phyloP scores from a whole-genome alignment of 2,329 filamentous ascomycete genomes.

The Juglanconis sp. region DNA sequence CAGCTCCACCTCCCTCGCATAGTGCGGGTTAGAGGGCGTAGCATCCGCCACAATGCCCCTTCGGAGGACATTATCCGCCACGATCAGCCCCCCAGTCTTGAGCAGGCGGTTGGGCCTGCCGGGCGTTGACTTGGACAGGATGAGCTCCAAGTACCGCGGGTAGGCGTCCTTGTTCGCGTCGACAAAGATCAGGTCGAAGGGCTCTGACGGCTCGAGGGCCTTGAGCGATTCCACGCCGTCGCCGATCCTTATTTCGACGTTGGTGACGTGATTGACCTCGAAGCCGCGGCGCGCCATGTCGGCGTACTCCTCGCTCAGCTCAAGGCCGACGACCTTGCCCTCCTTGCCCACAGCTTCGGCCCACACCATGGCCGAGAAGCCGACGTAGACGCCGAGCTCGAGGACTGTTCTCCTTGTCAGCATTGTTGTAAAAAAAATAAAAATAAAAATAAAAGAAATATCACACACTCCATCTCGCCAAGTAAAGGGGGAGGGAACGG shows the following conservation, averaged over 20 bases:
- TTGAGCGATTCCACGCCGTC: conserved; percentile 41
- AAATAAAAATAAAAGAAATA: too few relatives aligned
- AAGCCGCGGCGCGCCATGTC: conserved; percentile 37
- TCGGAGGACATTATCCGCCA: conserved; percentile 54
- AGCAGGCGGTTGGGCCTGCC: conserved; percentile 39
- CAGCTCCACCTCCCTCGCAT: conserved; percentile 6
- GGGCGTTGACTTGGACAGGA: conserved; percentile 42
- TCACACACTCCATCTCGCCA: too few relatives aligned
- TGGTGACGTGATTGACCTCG: conserved; percentile 36
- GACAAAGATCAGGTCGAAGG: conserved; percentile 54
- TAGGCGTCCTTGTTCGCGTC: conserved; percentile 54
- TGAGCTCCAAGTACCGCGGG: conserved; percentile 42
- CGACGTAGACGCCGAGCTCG: conserved; percentile 47
- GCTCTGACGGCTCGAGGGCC: conserved; percentile 33
- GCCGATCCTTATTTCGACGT: conserved; percentile 45
- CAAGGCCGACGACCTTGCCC: conserved; percentile 42
- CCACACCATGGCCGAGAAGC: conserved; percentile 49
- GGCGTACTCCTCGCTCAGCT: conserved; percentile 43
- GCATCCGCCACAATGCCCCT: conserved; percentile 44
- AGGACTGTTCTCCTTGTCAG: conserved; percentile 32
- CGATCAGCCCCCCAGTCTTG: conserved; percentile 45
- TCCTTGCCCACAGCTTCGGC: conserved; percentile 42
- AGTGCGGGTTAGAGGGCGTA: conserved; percentile 29
- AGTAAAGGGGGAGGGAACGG: background rate
- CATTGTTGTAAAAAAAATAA: too few relatives aligned